These are phyloP conservation scores for Chaetomium sp. DNA, from an alignment of 2,329 filamentous ascomycete species.

Conservation along the genomic window DNA sequence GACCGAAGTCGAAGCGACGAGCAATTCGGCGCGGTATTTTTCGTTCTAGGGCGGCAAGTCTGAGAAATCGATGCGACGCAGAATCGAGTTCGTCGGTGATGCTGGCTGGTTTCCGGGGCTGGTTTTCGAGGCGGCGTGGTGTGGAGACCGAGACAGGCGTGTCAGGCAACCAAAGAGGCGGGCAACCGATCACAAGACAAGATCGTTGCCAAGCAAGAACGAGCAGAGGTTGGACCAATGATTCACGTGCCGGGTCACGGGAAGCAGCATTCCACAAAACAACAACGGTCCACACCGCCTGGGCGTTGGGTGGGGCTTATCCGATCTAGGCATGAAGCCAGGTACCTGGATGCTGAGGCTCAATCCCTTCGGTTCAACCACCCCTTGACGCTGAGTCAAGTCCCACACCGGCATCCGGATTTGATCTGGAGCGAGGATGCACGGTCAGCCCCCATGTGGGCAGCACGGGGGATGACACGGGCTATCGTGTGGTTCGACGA, in stretches of 20 bases:
- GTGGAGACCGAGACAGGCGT: neutral
- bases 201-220: neutral
- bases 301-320: constrained; percentile 1
- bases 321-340: neutral
- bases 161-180: neutral
- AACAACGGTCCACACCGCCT: neutral
- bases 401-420: neutral
- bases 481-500: neutral
- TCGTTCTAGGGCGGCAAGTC: neutral
- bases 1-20: constrained; percentile 4
- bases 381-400: neutral
- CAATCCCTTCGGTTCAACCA: neutral
- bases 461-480: neutral
- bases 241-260: constrained; percentile 26
- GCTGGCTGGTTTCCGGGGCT: constrained; percentile 8
- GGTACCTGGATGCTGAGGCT: neutral
- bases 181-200: constrained; percentile 21
- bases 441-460: neutral
- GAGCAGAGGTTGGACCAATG: constrained; percentile 19
- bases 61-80: constrained; percentile 9
- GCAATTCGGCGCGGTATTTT: neutral
- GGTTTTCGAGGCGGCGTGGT: constrained; percentile 4
- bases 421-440: neutral
- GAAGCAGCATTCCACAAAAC: neutral
- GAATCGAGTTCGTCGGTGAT: constrained; percentile 4